Conservation (phyloP, 345 rosid species). For the Excoecaria cochinchinensis region DNA sequence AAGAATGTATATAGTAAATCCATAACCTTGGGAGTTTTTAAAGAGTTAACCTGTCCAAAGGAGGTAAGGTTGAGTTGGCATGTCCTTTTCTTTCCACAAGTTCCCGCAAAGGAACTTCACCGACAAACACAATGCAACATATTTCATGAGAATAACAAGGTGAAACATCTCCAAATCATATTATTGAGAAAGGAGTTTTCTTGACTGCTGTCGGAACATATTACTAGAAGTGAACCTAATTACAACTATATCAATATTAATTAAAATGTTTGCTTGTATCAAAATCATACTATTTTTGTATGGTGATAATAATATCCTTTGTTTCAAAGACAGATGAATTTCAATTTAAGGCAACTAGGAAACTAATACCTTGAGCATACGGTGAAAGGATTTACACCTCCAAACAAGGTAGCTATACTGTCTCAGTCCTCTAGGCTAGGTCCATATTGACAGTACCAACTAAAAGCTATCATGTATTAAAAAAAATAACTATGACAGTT, state of each 20-base stretch:
- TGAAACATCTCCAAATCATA: neutral
- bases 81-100: conserved; percentile 28
- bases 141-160: neutral
- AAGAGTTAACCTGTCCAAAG: neutral
- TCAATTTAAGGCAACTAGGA: neutral
- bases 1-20: no score
- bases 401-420: no score
- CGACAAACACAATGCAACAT: conserved; percentile 3
- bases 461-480: no score
- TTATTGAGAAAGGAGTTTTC: neutral
- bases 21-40: no score
- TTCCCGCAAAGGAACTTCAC: conserved; percentile 15
- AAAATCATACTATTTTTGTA: neutral
- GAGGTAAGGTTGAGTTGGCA: conserved; percentile 26
- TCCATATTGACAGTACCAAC: no score
- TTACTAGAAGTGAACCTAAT: neutral
- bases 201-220: neutral
- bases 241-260: neutral
- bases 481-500: no score
- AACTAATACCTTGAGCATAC: neutral
- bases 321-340: neutral
- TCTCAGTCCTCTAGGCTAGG: no score
- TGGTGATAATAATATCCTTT: neutral
- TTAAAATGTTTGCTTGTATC: neutral
- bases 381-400: neutral